These are phyloP conservation scores for Trichoderma afroharzianum DNA, from an alignment of 2,329 filamentous ascomycete genomes.

Conservation along the genomic window DNA sequence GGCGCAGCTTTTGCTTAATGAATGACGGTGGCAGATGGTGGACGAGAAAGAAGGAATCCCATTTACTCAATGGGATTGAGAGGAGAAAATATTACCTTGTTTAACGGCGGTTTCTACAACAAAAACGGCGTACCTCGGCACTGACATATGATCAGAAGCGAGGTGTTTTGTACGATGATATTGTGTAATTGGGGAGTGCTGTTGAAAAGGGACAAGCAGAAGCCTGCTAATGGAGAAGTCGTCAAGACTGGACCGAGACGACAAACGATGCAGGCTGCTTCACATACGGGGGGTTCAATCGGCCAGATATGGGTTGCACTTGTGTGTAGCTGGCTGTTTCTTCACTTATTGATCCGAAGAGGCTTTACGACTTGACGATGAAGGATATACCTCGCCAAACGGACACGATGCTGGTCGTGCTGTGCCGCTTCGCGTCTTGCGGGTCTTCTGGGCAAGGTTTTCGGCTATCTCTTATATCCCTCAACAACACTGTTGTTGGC, in stretches of 20 bases:
- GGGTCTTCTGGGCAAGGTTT: neutral
- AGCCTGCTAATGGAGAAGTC: neutral
- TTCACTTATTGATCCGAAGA: neutral
- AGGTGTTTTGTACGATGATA: constrained; percentile 11
- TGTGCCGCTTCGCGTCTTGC: neutral
- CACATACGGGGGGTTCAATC: neutral
- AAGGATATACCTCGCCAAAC: neutral
- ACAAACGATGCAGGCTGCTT: neutral
- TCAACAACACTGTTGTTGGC: neutral
- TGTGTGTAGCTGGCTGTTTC: neutral
- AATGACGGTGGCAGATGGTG: neutral
- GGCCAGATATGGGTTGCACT: neutral
- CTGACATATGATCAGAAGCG: constrained; percentile 5
- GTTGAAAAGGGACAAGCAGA: neutral
- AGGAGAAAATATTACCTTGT: neutral
- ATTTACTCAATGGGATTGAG: neutral
- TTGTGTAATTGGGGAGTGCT: neutral
- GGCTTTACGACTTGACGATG: neutral
- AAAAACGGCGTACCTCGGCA: constrained; percentile 11
- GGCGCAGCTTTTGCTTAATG: constrained; percentile 61
- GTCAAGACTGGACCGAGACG: neutral
- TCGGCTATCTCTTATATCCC: neutral
- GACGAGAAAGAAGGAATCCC: neutral
- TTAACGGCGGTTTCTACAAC: neutral
- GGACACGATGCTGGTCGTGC: neutral